Evolutionary conservation across 371 early-diverging fungal genomes (phyloP).

Genomic region (Apophysomyces trapeziformis): DNA sequence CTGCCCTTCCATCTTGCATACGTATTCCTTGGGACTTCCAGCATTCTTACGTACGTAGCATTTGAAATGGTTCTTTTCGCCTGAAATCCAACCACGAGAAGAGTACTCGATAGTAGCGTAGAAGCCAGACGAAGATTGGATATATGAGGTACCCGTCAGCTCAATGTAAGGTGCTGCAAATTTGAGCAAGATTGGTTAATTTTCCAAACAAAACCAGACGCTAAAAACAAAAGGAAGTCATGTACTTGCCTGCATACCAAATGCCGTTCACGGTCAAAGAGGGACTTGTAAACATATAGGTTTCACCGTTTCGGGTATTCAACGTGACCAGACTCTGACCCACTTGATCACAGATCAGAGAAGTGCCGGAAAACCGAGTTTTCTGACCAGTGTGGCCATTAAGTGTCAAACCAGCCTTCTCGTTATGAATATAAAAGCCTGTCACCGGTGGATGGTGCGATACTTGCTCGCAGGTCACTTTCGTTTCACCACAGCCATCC

Average conservation of each 20-base stretch:
- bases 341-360: constrained; percentile 50
- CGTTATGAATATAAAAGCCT: constrained; percentile 68
- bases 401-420: constrained; percentile 63
- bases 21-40: constrained; percentile 44
- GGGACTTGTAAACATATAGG: constrained; percentile 44
- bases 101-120: constrained; percentile 71
- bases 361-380: constrained; percentile 49
- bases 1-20: constrained; percentile 66
- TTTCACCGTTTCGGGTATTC: constrained; percentile 33
- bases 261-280: constrained; percentile 54
- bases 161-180: constrained; percentile 69
- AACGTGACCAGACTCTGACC: constrained; percentile 43
- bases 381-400: constrained; percentile 75
- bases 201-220: neutral
- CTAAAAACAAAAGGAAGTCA: neutral
- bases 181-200: too few species aligned
- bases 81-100: constrained; percentile 79
- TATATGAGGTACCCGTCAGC: constrained; percentile 68
- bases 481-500: constrained; percentile 64
- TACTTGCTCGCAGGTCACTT: constrained; percentile 72
- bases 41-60: constrained; percentile 46
- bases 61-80: constrained; percentile 78
- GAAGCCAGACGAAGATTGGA: constrained; percentile 69
- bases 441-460: constrained; percentile 83
- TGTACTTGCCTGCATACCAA: constrained; percentile 50